Conservation (phyloP, 305 asterid genomes). For the Fraxinus albicans region DNA sequence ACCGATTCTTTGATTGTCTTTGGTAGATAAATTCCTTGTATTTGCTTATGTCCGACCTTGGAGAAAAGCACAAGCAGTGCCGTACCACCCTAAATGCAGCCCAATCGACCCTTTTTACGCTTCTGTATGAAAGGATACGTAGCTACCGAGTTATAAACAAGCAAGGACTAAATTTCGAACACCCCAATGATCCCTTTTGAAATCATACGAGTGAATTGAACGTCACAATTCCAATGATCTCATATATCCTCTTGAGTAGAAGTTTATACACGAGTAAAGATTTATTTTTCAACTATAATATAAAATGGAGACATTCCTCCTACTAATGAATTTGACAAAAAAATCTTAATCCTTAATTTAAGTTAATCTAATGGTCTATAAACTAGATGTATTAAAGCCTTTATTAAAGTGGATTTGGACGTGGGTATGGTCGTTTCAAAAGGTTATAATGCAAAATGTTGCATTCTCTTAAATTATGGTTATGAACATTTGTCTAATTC, state of each 20-base stretch:
- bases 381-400: background rate
- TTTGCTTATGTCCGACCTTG: background rate
- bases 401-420: background rate
- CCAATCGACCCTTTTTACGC: background rate
- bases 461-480: background rate
- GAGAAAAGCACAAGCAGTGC: background rate
- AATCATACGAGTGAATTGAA: background rate
- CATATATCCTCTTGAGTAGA: background rate
- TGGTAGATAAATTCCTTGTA: background rate
- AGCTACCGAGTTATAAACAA: background rate
- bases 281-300: no score
- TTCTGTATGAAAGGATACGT: background rate
- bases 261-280: background rate
- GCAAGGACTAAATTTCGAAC: background rate
- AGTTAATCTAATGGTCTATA: background rate
- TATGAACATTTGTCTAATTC: background rate
- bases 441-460: background rate
- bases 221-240: background rate
- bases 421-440: background rate
- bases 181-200: background rate
- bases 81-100: background rate
- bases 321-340: background rate
- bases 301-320: background rate
- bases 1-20: background rate
- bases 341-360: background rate